Evolutionary conservation across 495 filamentous ascomycete species (phyloP).

Genomic region (Amniculicola lignicola): DNA sequence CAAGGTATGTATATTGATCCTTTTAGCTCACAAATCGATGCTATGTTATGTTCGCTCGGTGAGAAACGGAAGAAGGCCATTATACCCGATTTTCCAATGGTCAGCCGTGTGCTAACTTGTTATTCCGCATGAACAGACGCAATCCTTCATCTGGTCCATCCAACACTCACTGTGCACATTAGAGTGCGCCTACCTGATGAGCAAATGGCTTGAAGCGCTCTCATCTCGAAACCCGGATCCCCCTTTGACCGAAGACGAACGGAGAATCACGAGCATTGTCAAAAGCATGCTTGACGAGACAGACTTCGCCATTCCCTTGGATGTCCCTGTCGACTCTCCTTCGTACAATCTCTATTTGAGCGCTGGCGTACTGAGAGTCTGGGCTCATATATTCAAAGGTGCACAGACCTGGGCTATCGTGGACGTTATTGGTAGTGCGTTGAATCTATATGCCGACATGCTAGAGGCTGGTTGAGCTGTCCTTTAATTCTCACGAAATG

Average conservation of each 20-base stretch:
- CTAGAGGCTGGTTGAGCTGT: slow-evolving; percentile 49
- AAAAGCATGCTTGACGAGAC: slow-evolving; percentile 75
- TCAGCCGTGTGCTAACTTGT: too few species aligned
- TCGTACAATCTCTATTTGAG: slow-evolving; percentile 59
- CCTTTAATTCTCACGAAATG: too few species aligned
- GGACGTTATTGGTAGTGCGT: slow-evolving; percentile 57
- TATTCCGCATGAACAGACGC: too few species aligned
- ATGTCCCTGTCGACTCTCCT: slow-evolving; percentile 46
- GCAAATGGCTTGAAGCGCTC: slow-evolving; percentile 52
- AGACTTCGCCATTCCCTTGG: slow-evolving; percentile 57
- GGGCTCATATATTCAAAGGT: slow-evolving; percentile 66
- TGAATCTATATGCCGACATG: slow-evolving; percentile 64
- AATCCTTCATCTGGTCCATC: slow-evolving; percentile 68
- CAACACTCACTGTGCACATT: slow-evolving; percentile 68
- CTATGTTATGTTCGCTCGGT: too few species aligned
- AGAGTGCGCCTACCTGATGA: slow-evolving; percentile 66
- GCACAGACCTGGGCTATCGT: slow-evolving; percentile 67
- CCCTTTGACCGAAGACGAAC: slow-evolving; percentile 55
- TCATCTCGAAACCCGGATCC: slow-evolving; percentile 41
- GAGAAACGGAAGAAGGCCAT: too few species aligned
- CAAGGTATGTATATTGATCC: too few species aligned
- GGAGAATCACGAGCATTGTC: slow-evolving; percentile 62
- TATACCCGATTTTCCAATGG: too few species aligned
- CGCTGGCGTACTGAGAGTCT: slow-evolving; percentile 60
- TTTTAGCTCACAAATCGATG: too few species aligned